Evolutionary conservation across 2,329 filamentous ascomycete genomes (phyloP).

Genomic region (Didymella glomerata): DNA sequence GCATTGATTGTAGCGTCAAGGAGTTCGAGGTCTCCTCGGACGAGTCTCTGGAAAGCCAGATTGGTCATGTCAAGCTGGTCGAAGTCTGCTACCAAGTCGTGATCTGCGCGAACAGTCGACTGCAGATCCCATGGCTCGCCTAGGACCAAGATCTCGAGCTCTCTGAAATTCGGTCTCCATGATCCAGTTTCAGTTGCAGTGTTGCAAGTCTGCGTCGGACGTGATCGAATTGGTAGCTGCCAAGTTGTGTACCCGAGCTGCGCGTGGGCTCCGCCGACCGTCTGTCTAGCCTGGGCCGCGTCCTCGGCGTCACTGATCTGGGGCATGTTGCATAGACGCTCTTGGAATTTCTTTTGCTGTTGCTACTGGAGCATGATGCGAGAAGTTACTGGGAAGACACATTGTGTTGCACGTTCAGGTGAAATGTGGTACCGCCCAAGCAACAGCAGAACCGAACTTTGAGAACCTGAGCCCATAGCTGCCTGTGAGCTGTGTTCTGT

Average conservation of each 20-base stretch:
- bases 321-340: background rate
- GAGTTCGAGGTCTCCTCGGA: background rate
- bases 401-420: background rate
- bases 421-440: background rate
- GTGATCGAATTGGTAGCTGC: background rate
- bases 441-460: background rate
- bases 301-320: background rate
- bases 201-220: background rate
- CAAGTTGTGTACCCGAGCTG: background rate
- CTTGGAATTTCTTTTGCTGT: background rate
- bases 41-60: background rate
- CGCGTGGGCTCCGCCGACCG: background rate
- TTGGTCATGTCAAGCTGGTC: background rate
- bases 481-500: background rate
- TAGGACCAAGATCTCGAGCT: too few species aligned
- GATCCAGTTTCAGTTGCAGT: background rate
- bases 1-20: background rate
- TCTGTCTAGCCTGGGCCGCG: background rate
- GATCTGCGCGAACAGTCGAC: too few species aligned
- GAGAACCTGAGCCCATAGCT: background rate
- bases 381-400: background rate
- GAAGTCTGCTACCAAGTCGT: background rate
- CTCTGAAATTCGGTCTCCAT: too few species aligned
- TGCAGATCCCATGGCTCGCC: too few species aligned
- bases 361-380: background rate